A percentile compares a stretch with the other conserved stretches of the same genome.
Conservation (phyloP, 352 stramenopile genomes). For the Globisporangium okanoganense region DNA sequence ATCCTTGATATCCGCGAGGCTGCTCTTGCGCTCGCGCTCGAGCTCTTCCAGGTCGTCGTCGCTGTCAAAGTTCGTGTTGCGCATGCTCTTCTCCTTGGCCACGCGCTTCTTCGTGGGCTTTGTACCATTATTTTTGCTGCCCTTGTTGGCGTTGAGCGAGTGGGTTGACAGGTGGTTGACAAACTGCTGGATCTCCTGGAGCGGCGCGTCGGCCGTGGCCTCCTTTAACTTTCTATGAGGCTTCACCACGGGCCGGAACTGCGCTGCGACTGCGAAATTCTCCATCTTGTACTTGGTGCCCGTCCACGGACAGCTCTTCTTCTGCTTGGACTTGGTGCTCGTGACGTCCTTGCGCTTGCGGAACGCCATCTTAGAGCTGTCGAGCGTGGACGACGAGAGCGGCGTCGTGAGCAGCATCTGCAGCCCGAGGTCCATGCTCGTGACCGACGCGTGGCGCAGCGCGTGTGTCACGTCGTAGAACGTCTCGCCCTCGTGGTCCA, state of each 20-base stretch:
- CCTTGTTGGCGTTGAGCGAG: slow-evolving; percentile 20
- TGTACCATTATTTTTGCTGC: not conserved
- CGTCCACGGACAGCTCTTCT: slow-evolving; percentile 43
- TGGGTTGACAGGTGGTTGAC: slow-evolving; percentile 44
- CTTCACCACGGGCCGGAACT: slow-evolving; percentile 55
- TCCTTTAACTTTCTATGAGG: slow-evolving; percentile 45
- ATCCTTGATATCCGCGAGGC: slow-evolving; percentile 1
- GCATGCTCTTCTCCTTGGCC: slow-evolving; percentile 30
- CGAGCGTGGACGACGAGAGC: slow-evolving; percentile 55
- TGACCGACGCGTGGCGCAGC: slow-evolving; percentile 45
- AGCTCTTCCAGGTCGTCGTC: slow-evolving; percentile 17
- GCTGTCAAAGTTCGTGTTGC: slow-evolving; percentile 29
- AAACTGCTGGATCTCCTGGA: slow-evolving; percentile 56
- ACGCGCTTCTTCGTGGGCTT: slow-evolving; percentile 19
- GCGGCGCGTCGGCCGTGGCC: slow-evolving; percentile 24
- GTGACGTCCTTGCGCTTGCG: slow-evolving; percentile 54
- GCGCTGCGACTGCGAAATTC: slow-evolving; percentile 53
- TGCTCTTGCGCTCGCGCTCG: slow-evolving; percentile 11
- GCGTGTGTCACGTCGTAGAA: slow-evolving; percentile 69
- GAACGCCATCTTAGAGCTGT: slow-evolving; percentile 54
- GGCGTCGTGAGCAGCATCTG: slow-evolving; percentile 71
- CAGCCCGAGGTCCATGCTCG: slow-evolving; percentile 69
- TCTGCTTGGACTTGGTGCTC: slow-evolving; percentile 19
- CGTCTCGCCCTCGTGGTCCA: slow-evolving; percentile 53
- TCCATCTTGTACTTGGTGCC: slow-evolving; percentile 76